phyloP scores from a whole-genome alignment of 2,329 filamentous ascomycete genomes.

The Drechslerella coelobrocha region DNA sequence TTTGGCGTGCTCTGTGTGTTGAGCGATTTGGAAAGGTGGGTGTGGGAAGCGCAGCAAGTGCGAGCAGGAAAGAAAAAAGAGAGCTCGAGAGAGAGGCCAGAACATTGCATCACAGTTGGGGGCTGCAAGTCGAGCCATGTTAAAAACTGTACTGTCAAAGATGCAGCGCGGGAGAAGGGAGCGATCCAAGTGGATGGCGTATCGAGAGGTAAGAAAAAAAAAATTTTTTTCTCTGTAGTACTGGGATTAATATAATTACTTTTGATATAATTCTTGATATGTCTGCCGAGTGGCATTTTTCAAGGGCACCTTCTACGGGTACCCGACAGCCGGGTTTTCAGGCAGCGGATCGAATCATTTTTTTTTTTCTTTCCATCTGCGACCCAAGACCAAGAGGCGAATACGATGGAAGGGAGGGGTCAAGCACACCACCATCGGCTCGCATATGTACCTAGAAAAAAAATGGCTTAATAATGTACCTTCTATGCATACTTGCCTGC shows the following conservation, averaged over 20 bases:
- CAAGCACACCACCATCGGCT: conserved; percentile 36
- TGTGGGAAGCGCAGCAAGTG: too few species aligned
- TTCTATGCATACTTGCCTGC: conserved; percentile 1
- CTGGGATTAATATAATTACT: neutral
- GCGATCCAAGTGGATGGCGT: conserved; percentile 49
- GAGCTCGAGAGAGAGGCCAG: conserved; percentile 17
- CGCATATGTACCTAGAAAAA: neutral
- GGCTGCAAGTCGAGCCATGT: conserved; percentile 31
- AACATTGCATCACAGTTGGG: conserved; percentile 19
- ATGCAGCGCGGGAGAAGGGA: conserved; percentile 50
- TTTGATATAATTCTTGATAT: neutral
- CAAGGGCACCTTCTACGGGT: conserved; percentile 9
- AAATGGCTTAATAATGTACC: neutral
- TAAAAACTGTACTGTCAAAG: conserved; percentile 41
- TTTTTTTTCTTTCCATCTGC: conserved; percentile 30
- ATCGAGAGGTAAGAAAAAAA: neutral
- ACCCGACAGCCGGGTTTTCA: conserved; percentile 45
- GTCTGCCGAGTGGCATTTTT: neutral
- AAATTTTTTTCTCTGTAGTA: neutral
- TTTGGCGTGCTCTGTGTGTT: conserved; percentile 29
- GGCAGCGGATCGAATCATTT: conserved; percentile 44
- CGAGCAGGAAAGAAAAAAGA: too few species aligned
- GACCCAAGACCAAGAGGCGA: conserved; percentile 19
- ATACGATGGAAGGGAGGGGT: conserved; percentile 27
- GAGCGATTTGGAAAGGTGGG: conserved; percentile 41